Evolutionary conservation across 1,284 basidiomycete genomes (phyloP), one percentile per base, ranked within the genome.

Genomic region (Neotropicomus parvogracilis): DNA sequence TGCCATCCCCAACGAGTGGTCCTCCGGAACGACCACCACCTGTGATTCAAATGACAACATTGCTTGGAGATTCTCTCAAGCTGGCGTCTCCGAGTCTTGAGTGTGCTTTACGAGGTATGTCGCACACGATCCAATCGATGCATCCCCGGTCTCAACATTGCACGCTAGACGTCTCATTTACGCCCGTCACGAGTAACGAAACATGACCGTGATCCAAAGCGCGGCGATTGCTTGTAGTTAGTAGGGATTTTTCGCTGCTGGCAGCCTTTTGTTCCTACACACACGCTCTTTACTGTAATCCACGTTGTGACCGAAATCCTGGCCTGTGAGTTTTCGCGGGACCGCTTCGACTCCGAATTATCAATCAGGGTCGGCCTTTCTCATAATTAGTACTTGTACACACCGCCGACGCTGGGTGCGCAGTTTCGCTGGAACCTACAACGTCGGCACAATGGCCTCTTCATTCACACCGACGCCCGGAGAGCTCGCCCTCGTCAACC

Each of bases 401-500:
- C 54, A 40, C 42, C 21, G 29, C 35, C 46, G 20, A 45, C 49
- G n/a, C 20, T 57, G 53, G 28, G 47, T 48, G 52, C 64, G 48
- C 59, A 62, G 60, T 48, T 39, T 46, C 29, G 40, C 27, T 34
- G 17, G 26, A 58, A 53, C 52, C 53, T 56, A 61, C 54, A 55
- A 47, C 56, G 46, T 57, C 44, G 34, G 40, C 55, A 66, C 59
- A 56, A 88, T 87, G 85, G 69, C 81, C 56, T 69, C 75, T 39
- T 66, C 70, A 54, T 87, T 90, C 69, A 71, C 75, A 46, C 81
- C 87, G 29, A 80, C 86, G 4, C 74, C 77, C 6, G 72, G 76
- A 56, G 88, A 91, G 65, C 73, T 79, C 43, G 72, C 79, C 29
- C 75, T 91, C 56, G 83, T 85, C 50, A 75, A 79, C 59, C 75